A percentile compares a stretch with the other conserved stretches of the same genome.
phyloP scores from a whole-genome alignment of 2,329 filamentous ascomycete genomes.

The Fusarium zealandicum region DNA sequence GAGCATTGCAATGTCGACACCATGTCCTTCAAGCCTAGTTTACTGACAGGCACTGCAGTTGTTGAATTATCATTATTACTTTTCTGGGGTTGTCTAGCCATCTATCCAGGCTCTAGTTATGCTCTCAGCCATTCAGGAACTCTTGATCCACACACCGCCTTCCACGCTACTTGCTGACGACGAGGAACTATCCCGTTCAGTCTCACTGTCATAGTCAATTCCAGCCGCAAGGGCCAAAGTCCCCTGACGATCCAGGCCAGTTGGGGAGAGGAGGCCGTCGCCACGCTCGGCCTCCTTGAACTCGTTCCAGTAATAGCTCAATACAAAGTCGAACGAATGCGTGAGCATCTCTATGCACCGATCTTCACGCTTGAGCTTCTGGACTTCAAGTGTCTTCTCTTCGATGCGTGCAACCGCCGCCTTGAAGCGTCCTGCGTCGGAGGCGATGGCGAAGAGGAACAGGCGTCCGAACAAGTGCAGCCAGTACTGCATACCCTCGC shows the following conservation, averaged over 20 bases:
- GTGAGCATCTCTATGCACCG: conserved; percentile 17
- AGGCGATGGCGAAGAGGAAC: conserved; percentile 13
- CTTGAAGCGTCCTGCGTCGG: conserved; percentile 6
- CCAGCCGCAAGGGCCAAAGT: conserved; percentile 2
- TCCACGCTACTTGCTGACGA: too few relatives aligned
- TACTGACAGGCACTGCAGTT: too few relatives aligned
- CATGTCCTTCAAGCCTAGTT: neutral
- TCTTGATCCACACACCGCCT: neutral
- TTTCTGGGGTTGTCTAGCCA: too few relatives aligned
- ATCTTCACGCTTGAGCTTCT: conserved; percentile 9
- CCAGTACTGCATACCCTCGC: conserved; percentile 23
- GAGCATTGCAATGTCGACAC: neutral
- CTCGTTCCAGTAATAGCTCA: conserved; percentile 18
- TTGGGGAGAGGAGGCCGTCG: conserved; percentile 3
- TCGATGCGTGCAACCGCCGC: neutral
- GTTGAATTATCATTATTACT: too few relatives aligned
- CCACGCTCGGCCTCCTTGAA: conserved; percentile 6
- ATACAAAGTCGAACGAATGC: conserved; percentile 7
- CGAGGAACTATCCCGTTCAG: neutral
- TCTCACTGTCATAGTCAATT: neutral
- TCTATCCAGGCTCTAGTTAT: neutral
- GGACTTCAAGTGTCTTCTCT: neutral
- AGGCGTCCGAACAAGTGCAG: conserved; percentile 21
- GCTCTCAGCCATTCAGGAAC: too few relatives aligned
- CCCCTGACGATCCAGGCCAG: conserved; percentile 12